Evolutionary conservation across 345 rosid genomes (phyloP).

Genomic region (Acer negundo): DNA sequence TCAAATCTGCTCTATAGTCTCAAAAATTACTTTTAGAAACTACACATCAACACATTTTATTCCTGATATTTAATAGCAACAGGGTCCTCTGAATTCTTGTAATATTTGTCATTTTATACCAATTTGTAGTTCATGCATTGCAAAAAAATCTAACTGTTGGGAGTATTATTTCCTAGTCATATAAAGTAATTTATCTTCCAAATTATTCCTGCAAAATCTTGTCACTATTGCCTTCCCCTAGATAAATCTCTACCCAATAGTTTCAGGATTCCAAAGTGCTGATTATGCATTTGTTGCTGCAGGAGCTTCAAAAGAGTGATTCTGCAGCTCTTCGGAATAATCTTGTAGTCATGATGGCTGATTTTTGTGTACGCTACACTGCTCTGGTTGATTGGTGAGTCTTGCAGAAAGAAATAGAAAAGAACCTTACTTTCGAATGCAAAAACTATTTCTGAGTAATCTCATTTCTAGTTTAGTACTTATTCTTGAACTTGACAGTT

Average conservation of each 20-base stretch:
- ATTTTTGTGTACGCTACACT: constrained; percentile 90
- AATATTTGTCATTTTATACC: background rate
- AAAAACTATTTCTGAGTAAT: constrained; percentile 17
- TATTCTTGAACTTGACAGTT: constrained; percentile 49
- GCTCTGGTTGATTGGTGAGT: constrained; percentile 92
- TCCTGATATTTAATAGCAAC: constrained; percentile 9
- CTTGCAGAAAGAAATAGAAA: constrained; percentile 17
- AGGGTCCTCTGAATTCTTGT: background rate
- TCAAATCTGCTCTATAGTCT: background rate
- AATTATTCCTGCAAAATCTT: background rate
- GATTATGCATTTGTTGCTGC: constrained; percentile 22
- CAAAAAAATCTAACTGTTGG: no score
- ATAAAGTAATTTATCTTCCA: background rate
- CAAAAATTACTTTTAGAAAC: background rate
- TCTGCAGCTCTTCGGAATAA: constrained; percentile 88
- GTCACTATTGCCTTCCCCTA: background rate
- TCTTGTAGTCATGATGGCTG: constrained; percentile 85
- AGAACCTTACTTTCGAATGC: background rate
- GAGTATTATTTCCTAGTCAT: background rate
- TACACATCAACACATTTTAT: background rate
- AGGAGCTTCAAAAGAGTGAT: constrained; percentile 96
- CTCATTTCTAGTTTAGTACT: constrained; percentile 25
- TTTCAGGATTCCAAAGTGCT: constrained; percentile 1
- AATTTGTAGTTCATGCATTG: background rate
- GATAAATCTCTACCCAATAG: background rate